These are phyloP conservation scores for Metschnikowia sp. DNA, from an alignment of 805 yeast genomes.

Conservation along the genomic window DNA sequence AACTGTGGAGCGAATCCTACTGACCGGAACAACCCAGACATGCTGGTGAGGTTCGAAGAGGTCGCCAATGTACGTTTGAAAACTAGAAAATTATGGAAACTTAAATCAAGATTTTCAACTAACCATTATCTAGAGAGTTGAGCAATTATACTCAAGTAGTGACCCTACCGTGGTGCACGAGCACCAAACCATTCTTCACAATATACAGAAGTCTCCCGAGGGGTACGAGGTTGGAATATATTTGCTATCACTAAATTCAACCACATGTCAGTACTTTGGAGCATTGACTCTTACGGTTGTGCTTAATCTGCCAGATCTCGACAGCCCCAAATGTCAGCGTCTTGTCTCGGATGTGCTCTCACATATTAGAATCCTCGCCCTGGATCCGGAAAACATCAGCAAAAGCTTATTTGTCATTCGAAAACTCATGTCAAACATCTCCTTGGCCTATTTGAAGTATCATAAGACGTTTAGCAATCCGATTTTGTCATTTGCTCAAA, in stretches of 20 bases:
- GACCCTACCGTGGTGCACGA: slow-evolving; percentile 36
- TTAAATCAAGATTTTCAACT: background rate
- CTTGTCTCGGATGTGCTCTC: slow-evolving; percentile 8
- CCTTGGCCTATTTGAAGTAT: slow-evolving; percentile 44
- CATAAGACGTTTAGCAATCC: slow-evolving; percentile 41
- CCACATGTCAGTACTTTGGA: slow-evolving; percentile 68
- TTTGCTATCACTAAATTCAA: slow-evolving; percentile 41
- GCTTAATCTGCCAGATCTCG: slow-evolving; percentile 34
- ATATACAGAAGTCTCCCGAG: slow-evolving; percentile 50
- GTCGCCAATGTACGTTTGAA: slow-evolving; percentile 10
- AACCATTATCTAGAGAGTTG: slow-evolving; percentile 28
- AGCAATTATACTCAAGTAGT: slow-evolving; percentile 41
- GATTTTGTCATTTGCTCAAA: slow-evolving; percentile 15
- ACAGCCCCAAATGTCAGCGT: slow-evolving; percentile 9
- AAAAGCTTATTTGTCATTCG: slow-evolving; percentile 41
- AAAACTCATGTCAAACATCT: slow-evolving; percentile 56
- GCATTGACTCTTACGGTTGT: slow-evolving; percentile 74
- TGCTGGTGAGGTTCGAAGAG: slow-evolving; percentile 8
- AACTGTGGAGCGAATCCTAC: background rate
- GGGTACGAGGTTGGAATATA: slow-evolving; percentile 59
- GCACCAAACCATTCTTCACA: slow-evolving; percentile 56
- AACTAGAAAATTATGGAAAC: background rate
- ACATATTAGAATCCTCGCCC: slow-evolving; percentile 1
- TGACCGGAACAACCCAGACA: background rate
- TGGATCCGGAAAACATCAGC: background rate